Evolutionary conservation across 192 early-diverging fungal species (phyloP).

Genomic region (Podila horticola): DNA sequence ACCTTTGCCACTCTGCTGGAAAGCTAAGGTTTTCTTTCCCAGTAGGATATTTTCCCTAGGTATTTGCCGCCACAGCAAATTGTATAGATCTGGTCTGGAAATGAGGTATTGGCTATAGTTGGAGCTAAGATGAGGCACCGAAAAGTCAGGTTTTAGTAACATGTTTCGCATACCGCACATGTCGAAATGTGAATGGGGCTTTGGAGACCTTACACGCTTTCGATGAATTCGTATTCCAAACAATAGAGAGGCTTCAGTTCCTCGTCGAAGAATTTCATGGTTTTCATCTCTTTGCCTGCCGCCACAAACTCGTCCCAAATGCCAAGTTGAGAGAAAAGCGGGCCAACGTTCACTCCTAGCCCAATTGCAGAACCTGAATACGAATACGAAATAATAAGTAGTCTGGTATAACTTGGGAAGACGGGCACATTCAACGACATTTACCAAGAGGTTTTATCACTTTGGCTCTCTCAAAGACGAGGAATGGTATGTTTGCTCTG

Average conservation of each 20-base stretch:
- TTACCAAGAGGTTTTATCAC: too few relatives aligned
- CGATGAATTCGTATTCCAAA: background rate
- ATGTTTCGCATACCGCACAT: background rate
- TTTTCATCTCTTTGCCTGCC: background rate
- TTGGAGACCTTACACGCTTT: background rate
- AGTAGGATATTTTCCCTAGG: background rate
- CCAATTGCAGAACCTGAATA: too few relatives aligned
- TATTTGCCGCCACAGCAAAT: background rate
- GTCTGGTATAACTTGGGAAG: too few relatives aligned
- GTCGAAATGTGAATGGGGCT: background rate
- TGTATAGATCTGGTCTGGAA: slow-evolving; percentile 1
- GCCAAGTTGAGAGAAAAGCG: background rate
- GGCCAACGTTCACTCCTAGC: background rate
- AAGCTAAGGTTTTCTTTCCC: background rate
- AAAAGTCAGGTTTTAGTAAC: background rate
- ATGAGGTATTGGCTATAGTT: background rate
- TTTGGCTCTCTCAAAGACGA: too few relatives aligned
- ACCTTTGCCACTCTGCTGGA: background rate
- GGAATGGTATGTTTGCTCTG: background rate
- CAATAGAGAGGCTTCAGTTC: background rate
- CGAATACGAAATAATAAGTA: background rate
- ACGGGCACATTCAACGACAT: background rate
- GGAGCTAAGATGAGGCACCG: background rate
- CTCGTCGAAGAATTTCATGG: background rate
- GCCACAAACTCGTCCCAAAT: background rate